A percentile compares a stretch with the other conserved stretches of the same genome.
These are phyloP conservation scores for Tylopilus subfusipes DNA, from an alignment of 768 basidiomycete species.

Conservation along the genomic window DNA sequence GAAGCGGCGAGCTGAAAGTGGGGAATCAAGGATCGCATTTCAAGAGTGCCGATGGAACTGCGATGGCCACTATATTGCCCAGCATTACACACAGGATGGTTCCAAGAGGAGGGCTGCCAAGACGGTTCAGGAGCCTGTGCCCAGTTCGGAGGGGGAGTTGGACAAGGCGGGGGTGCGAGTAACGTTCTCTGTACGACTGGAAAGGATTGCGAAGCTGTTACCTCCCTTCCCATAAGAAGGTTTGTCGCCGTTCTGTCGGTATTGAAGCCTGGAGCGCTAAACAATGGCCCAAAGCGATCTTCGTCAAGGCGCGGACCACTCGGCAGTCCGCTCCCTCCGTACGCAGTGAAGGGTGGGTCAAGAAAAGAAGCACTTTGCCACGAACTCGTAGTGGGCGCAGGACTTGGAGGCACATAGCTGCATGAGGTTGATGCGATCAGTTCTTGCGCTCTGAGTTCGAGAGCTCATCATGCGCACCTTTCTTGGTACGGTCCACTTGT, in stretches of 20 bases:
- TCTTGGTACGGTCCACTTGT: neutral
- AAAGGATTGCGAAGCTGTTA: neutral
- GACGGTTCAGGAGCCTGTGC: neutral
- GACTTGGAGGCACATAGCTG: neutral
- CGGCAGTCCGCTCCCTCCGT: neutral
- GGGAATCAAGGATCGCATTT: neutral
- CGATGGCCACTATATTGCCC: no score
- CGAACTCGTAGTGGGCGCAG: neutral
- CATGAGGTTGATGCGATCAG: neutral
- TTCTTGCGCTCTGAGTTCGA: neutral
- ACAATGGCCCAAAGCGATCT: neutral
- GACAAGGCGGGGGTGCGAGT: neutral
- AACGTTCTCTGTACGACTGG: neutral
- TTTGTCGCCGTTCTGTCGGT: neutral
- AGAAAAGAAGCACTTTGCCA: neutral
- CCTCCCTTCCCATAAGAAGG: neutral
- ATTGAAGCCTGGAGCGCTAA: neutral
- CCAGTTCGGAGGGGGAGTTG: neutral
- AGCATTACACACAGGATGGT: no score
- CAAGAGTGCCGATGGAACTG: neutral
- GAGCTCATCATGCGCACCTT: slow-evolving; percentile 15
- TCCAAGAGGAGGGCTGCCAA: slow-evolving; percentile 3
- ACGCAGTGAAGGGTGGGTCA: neutral
- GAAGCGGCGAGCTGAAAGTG: neutral
- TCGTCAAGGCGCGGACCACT: neutral